phyloP scores from a whole-genome alignment of 2,329 filamentous ascomycete species.

The Akanthomyces lecanii region DNA sequence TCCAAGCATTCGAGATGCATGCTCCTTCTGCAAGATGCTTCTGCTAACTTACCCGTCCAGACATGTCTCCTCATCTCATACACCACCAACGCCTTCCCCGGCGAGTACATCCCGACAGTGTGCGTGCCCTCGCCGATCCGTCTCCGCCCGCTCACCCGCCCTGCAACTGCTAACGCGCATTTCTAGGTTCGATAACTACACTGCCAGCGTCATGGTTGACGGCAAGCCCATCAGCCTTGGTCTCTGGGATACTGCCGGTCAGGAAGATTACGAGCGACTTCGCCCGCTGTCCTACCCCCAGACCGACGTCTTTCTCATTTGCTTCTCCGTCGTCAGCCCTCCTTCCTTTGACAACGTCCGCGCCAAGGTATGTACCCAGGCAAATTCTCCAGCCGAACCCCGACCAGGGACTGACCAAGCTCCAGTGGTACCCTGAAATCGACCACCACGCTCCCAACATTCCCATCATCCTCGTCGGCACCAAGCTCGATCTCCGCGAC shows the following conservation, averaged over 20 bases:
- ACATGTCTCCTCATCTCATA: conserved; percentile 99
- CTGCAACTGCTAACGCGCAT: conserved; percentile 21
- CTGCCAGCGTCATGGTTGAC: conserved; percentile 97
- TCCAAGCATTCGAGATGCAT: background rate
- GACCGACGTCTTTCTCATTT: conserved; percentile 97
- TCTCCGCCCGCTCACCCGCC: conserved; percentile 2
- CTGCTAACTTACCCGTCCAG: conserved; percentile 44
- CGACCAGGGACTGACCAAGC: background rate
- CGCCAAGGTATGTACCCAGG: conserved; percentile 68
- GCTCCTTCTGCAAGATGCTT: background rate
- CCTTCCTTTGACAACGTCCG: conserved; percentile 98
- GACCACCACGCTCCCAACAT: conserved; percentile 94
- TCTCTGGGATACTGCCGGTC: conserved; percentile 96
- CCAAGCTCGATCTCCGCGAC: conserved; percentile 92
- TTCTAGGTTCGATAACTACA: conserved; percentile 93
- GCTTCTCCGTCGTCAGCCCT: conserved; percentile 96
- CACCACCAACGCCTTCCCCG: conserved; percentile 99
- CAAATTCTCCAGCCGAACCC: background rate
- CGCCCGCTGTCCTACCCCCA: conserved; percentile 95
- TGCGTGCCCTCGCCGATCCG: conserved; percentile 43
- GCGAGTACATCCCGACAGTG: conserved; percentile 99
- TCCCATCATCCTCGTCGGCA: conserved; percentile 94
- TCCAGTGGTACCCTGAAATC: conserved; percentile 93
- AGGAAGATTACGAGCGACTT: conserved; percentile 96
- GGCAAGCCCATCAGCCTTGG: conserved; percentile 95